Evolutionary conservation across 257 asterid species (phyloP).

Genomic region (Solanum sitiens): DNA sequence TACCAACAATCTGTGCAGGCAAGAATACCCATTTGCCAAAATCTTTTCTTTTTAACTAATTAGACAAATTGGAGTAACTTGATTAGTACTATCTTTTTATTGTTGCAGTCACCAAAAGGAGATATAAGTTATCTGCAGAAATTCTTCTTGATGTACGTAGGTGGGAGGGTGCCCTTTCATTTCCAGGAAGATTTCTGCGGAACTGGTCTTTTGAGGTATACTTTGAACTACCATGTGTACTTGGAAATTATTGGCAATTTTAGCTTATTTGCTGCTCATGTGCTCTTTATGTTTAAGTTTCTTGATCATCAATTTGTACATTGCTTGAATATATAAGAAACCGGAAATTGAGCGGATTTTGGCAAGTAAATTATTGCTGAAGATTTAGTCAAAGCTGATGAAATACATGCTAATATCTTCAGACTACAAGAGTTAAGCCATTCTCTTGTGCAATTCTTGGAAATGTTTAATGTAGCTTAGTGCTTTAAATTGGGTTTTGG

Average conservation of each 20-base stretch:
- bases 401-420: background rate
- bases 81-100: background rate
- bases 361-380: background rate
- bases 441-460: background rate
- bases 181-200: constrained; percentile 98
- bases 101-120: constrained; percentile 93
- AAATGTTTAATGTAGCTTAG: background rate
- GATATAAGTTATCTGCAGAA: constrained; percentile 89
- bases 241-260: background rate
- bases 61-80: background rate
- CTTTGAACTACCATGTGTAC: background rate
- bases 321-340: background rate
- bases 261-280: background rate
- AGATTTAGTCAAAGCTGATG: background rate
- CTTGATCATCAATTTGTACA: background rate
- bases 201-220: constrained; percentile 86
- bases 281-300: background rate
- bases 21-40: background rate
- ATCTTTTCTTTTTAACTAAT: background rate
- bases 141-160: constrained; percentile 94
- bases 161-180: constrained; percentile 91
- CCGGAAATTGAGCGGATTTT: background rate
- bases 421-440: background rate
- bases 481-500: background rate
- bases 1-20: constrained; percentile 98